phyloP scores from a whole-genome alignment of 2,329 filamentous ascomycete species.

The Colletotrichum somersetense region DNA sequence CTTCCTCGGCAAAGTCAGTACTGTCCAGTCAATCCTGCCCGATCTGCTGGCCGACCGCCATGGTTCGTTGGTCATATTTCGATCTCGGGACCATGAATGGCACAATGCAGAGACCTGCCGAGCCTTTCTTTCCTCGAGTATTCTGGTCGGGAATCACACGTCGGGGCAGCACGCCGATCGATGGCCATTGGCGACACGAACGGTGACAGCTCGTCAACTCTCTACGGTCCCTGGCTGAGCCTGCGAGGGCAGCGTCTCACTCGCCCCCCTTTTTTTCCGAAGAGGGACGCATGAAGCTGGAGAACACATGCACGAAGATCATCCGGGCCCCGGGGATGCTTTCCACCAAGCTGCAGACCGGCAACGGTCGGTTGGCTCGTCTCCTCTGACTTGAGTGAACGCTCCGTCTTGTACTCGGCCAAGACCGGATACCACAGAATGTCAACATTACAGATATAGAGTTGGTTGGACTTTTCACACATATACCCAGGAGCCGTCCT shows the following conservation, averaged over 20 bases:
- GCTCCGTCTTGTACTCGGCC: background rate
- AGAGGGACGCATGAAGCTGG: constrained; percentile 31
- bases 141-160: no score
- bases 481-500: background rate
- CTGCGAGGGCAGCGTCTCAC: constrained; percentile 12
- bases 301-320: constrained; percentile 33
- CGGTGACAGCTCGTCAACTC: background rate
- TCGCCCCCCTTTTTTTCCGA: background rate
- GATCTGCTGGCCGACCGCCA: background rate
- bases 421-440: background rate
- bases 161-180: background rate
- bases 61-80: background rate
- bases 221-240: constrained; percentile 1
- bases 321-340: constrained; percentile 32
- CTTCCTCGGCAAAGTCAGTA: background rate
- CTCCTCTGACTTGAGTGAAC: constrained; percentile 15
- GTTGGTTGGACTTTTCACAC: background rate
- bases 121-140: background rate
- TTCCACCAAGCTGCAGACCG: constrained; percentile 18
- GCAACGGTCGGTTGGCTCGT: background rate
- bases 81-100: background rate
- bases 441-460: background rate
- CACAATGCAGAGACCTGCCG: background rate
- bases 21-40: background rate
- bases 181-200: constrained; percentile 10